Base-by-base conservation (phyloP, 805 yeast species). In the Suhomyces emberorum region DNA sequence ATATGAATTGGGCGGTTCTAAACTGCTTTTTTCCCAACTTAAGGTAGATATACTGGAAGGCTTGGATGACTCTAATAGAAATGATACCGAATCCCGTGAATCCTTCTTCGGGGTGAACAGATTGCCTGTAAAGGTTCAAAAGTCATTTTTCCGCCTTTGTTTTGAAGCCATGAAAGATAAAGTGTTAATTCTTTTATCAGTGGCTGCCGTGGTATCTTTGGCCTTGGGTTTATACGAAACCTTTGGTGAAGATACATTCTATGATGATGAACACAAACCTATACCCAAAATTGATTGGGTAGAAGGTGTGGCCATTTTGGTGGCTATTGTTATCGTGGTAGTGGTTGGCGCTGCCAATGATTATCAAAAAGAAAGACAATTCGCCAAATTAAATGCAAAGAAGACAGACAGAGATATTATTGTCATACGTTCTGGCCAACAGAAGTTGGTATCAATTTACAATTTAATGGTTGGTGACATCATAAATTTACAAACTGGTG, bases 281-380 rank as follows among this genome's bases (percentile, higher is more conserved):
- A 59, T 79, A 37, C 96, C 97, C 12, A 77, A 80, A 51, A 95
- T 93, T 21, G 96, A 91, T 52, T 93, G 98, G 97, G 96, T 95
- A 32, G 99, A 93, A 68, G 99, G 99, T 49, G 95, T 89, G 25
- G 99, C 98, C 27, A 93, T 93, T 55, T 76, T 93, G 48, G 83
- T 83, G 3, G 99, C 99, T 15, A 85, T 93, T 16, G 52, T 78
- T 4, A 91, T 93, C 41, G 98, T 93, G 22, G 96, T 91, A 4
- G 46, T 87, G 2, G 98, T 95, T 10, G 95, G 97, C 33, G 93
- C 96, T 2, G 83, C 77, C n/a, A 93, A 93, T 59, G 98, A 93
- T 63, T 93, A 84, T 68, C 96, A 93, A 57, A 95, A 95, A 59
- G 98, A 93, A 58, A 68, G 88, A 11, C 98, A 93, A 57, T 93